phyloP scores from a whole-genome alignment of 345 rosid species.

The Eucalyptus regnans region DNA sequence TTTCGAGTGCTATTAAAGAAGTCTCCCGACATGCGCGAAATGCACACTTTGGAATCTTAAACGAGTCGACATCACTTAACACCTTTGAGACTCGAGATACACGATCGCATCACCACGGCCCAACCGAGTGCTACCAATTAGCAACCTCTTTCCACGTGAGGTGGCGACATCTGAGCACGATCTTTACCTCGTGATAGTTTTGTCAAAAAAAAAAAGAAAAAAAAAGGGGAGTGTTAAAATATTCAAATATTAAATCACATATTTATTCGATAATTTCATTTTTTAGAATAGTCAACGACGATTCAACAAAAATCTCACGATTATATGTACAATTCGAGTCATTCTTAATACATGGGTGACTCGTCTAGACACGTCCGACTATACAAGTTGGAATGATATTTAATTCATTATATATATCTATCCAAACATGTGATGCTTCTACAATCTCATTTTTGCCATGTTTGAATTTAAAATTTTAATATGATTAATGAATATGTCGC shows the following conservation, averaged over 20 bases:
- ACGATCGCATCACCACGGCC: neutral
- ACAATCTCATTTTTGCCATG: accelerated
- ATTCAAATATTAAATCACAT: no score
- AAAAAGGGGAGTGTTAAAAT: no score
- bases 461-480: neutral
- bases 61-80: neutral
- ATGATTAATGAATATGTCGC: neutral
- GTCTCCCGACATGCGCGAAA: neutral
- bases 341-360: neutral
- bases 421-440: neutral
- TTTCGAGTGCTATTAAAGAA: neutral
- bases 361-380: accelerated
- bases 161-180: neutral
- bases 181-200: neutral
- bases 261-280: no score
- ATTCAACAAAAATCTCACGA: no score
- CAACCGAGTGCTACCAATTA: neutral
- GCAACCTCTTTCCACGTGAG: neutral
- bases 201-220: no score
- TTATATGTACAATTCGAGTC: neutral
- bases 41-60: neutral
- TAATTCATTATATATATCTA: no score
- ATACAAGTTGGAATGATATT: accelerated
- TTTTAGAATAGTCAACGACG: no score
- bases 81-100: neutral